phyloP scores from a whole-genome alignment of 2,329 filamentous ascomycete species.

The Microdochium trichocladiopsis region DNA sequence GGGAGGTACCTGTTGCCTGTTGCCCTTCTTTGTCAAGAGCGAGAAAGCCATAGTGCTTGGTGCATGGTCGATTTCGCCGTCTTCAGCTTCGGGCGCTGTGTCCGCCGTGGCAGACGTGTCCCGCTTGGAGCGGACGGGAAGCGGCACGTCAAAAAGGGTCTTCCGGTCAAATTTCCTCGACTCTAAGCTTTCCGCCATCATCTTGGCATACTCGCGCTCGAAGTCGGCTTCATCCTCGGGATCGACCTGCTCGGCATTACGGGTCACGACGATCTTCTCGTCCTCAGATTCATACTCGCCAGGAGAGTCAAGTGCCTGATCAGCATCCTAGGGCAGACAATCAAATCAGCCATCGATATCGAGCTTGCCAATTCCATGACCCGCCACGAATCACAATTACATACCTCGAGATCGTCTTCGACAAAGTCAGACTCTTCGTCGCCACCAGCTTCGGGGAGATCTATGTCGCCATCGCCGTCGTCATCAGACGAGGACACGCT shows the following conservation, averaged over 20 bases:
- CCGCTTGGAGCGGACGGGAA: slow-evolving; percentile 78
- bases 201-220: slow-evolving; percentile 93
- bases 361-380: too few species aligned
- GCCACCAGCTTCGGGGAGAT: slow-evolving; percentile 54
- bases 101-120: slow-evolving; percentile 37
- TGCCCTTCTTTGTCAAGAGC: slow-evolving; percentile 89
- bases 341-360: slow-evolving; percentile 7
- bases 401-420: slow-evolving; percentile 51
- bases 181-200: slow-evolving; percentile 96
- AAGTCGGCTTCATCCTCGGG: slow-evolving; percentile 96
- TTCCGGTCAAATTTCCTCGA: slow-evolving; percentile 95
- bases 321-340: slow-evolving; percentile 33
- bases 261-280: slow-evolving; percentile 85
- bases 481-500: slow-evolving; percentile 72
- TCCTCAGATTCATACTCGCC: slow-evolving; percentile 66
- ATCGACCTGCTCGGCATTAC: slow-evolving; percentile 83
- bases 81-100: slow-evolving; percentile 22
- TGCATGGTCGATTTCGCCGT: slow-evolving; percentile 18
- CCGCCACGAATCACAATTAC: slow-evolving; percentile 8
- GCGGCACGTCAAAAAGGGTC: slow-evolving; percentile 87
- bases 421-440: slow-evolving; percentile 52
- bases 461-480: slow-evolving; percentile 54
- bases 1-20: slow-evolving; percentile 73
- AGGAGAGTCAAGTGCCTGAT: slow-evolving; percentile 38
- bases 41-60: slow-evolving; percentile 91